A percentile compares a stretch with the other conserved stretches of the same genome.
phyloP scores from a whole-genome alignment of 306 rosid species.

The Heteromeles arbutifolia region DNA sequence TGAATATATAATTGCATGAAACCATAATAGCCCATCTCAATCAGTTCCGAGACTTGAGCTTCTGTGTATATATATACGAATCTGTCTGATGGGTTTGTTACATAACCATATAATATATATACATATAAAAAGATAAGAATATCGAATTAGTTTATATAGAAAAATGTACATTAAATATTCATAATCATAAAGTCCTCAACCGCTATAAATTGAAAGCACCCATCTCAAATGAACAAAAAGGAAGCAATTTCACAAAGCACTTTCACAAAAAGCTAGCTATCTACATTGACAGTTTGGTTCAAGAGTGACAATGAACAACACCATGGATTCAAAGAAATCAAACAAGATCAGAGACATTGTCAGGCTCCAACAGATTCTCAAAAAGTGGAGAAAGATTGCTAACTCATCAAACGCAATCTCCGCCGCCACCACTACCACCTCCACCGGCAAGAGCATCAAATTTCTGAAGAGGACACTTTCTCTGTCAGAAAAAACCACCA shows the following conservation, averaged over 20 bases:
- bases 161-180: slow-evolving; percentile 8
- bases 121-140: not conserved
- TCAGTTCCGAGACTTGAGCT: not conserved
- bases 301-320: not conserved
- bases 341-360: slow-evolving; percentile 89
- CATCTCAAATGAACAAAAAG: slow-evolving; percentile 11
- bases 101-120: not conserved
- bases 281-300: not conserved
- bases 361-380: slow-evolving; percentile 87
- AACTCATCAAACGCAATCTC: slow-evolving; percentile 39
- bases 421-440: not conserved
- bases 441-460: slow-evolving; percentile 43
- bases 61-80: not conserved
- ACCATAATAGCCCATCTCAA: not conserved
- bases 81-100: not conserved
- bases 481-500: slow-evolving; percentile 28
- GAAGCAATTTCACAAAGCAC: not conserved
- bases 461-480: slow-evolving; percentile 72
- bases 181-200: not conserved
- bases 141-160: not conserved
- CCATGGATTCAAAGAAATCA: slow-evolving; percentile 69
- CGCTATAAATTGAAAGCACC: slow-evolving; percentile 45
- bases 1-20: not conserved
- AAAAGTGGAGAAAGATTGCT: slow-evolving; percentile 87
- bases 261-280: not conserved